Conservation (phyloP, 306 rosid species). For the Glycyrrhiza uralensis region DNA sequence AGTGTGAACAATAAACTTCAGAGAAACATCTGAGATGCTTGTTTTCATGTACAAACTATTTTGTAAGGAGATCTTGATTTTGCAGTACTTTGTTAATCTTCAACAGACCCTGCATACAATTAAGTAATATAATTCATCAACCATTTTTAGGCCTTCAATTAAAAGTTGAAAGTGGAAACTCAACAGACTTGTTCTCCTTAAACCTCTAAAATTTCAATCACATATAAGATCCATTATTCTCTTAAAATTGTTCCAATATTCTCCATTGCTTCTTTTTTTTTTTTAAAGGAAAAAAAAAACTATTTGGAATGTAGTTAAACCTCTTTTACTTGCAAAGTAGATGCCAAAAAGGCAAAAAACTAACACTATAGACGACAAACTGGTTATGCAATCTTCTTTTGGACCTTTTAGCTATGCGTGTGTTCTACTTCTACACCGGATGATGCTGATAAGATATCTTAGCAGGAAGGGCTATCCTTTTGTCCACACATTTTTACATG, state of each 20-base stretch:
- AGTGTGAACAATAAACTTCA: constrained; percentile 14
- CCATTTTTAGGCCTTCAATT: background rate
- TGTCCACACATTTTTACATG: constrained; percentile 51
- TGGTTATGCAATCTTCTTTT: background rate
- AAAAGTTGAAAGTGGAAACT: background rate
- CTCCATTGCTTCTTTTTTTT: background rate
- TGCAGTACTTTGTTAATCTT: background rate
- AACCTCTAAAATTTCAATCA: background rate
- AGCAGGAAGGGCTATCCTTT: constrained; percentile 28
- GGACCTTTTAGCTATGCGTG: background rate
- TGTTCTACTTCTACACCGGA: background rate
- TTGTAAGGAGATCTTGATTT: background rate
- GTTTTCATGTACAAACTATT: constrained; percentile 3
- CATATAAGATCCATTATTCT: background rate
- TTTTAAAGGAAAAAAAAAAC: too few species aligned
- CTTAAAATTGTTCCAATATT: background rate
- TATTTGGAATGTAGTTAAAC: background rate
- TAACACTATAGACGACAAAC: background rate
- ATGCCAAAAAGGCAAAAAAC: constrained; percentile 17
- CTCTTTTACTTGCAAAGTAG: background rate
- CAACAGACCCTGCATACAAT: background rate
- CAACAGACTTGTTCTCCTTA: background rate
- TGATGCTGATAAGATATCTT: constrained; percentile 37
- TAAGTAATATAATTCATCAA: background rate
- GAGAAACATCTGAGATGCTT: background rate